These are phyloP conservation scores for Bacterosira constricta DNA, from an alignment of 108 stramenopile species.

Conservation along the genomic window DNA sequence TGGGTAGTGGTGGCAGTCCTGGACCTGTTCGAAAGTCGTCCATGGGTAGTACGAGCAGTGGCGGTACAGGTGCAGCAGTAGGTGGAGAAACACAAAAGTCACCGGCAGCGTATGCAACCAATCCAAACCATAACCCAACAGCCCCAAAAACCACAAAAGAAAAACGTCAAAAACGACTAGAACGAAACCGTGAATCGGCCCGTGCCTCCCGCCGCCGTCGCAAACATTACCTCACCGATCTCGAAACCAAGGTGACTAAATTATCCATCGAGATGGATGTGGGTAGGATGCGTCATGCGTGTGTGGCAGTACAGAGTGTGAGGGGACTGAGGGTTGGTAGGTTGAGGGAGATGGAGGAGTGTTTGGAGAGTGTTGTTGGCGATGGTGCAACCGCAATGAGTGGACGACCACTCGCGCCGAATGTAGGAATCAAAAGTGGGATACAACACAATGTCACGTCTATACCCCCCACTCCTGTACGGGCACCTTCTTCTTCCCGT, in stretches of 20 bases:
- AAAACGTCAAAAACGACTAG: conserved; percentile 84
- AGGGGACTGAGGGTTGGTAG: conserved; percentile 32
- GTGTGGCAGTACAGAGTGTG: conserved; percentile 47
- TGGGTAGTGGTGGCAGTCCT: background rate
- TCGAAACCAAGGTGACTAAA: conserved; percentile 79
- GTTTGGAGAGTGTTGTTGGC: background rate
- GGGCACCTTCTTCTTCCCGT: background rate
- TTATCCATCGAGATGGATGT: conserved; percentile 79
- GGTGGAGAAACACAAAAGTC: background rate
- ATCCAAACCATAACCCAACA: background rate
- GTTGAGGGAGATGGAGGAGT: conserved; percentile 39
- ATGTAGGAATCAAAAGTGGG: conserved; percentile 1
- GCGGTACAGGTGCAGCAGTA: background rate
- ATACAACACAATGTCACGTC: conserved; percentile 18
- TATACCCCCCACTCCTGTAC: background rate
- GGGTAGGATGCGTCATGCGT: conserved; percentile 75
- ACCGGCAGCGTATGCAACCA: background rate
- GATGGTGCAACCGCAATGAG: background rate
- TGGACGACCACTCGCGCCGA: background rate
- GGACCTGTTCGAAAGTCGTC: too few species aligned
- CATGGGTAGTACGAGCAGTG: background rate
- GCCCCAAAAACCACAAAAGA: conserved; percentile 16
- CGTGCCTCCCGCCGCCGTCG: conserved; percentile 87
- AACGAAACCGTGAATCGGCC: conserved; percentile 95
- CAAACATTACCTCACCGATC: conserved; percentile 94